A percentile compares a stretch with the other conserved stretches of the same genome.
Evolutionary conservation across 2,329 filamentous ascomycete genomes (phyloP).

Genomic region (Parastagonospora avenae): DNA sequence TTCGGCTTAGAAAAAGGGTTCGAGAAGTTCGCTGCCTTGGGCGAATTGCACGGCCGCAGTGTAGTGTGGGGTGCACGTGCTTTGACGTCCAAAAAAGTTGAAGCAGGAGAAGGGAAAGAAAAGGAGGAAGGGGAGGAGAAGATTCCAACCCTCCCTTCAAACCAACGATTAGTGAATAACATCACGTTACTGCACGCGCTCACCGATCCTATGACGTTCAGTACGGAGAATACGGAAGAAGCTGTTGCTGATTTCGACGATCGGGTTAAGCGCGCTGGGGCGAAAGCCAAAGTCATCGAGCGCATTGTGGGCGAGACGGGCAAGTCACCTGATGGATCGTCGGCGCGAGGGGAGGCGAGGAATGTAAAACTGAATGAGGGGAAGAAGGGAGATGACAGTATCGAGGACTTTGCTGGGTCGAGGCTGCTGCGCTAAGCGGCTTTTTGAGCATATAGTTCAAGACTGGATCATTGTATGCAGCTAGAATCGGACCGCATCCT

Average conservation of each 20-base stretch:
- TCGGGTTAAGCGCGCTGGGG: constrained; percentile 78
- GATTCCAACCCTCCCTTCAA: constrained; percentile 58
- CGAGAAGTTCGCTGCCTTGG: constrained; percentile 85
- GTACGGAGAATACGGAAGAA: constrained; percentile 83
- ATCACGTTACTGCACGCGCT: constrained; percentile 75
- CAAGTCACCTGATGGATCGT: constrained; percentile 37
- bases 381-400: constrained; percentile 34
- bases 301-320: constrained; percentile 60
- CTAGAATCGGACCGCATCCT: no score
- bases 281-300: constrained; percentile 85
- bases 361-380: constrained; percentile 20
- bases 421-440: constrained; percentile 27
- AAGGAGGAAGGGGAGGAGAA: not conserved
- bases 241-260: constrained; percentile 92
- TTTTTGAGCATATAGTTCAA: not conserved
- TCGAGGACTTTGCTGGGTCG: constrained; percentile 43
- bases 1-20: constrained; percentile 93
- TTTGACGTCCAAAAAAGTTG: no score
- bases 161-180: constrained; percentile 75
- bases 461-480: no score
- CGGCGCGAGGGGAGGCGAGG: constrained; percentile 19
- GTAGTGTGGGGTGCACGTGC: constrained; percentile 82
- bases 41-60: constrained; percentile 76
- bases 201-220: constrained; percentile 77
- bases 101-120: no score